phyloP scores from a whole-genome alignment of 768 basidiomycete genomes.

The Termitomyces sp. region DNA sequence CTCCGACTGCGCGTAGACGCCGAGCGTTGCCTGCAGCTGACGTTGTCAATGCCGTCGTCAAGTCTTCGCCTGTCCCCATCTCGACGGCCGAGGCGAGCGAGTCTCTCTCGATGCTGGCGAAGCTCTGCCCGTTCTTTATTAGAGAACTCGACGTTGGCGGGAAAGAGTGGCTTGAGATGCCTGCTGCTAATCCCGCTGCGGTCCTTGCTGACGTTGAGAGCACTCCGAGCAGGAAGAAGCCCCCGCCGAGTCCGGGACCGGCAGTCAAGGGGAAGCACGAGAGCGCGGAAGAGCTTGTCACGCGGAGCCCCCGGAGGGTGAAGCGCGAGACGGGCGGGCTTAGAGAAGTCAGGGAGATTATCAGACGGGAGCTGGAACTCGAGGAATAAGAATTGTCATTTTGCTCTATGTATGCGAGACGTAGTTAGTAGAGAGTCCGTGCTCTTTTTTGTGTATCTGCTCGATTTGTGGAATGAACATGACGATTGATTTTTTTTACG shows the following conservation, averaged over 20 bases:
- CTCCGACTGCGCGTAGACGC: conserved; percentile 60
- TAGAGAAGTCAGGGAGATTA: conserved; percentile 76
- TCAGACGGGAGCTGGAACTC: conserved; percentile 71
- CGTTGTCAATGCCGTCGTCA: conserved; percentile 63
- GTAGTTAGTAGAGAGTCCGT: conserved; percentile 1
- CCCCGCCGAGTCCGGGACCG: conserved; percentile 39
- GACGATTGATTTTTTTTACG: neutral
- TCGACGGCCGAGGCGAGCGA: conserved; percentile 75
- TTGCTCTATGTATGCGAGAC: conserved; percentile 26
- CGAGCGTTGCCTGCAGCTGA: conserved; percentile 64
- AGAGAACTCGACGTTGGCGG: conserved; percentile 55
- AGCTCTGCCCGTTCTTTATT: conserved; percentile 79
- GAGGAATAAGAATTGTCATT: conserved; percentile 36
- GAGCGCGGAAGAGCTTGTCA: conserved; percentile 55
- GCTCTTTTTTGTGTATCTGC: conserved; percentile 12
- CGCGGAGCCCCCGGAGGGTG: conserved; percentile 68
- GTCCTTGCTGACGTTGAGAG: conserved; percentile 18
- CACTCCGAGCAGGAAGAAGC: conserved; percentile 35
- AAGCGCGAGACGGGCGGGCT: conserved; percentile 69
- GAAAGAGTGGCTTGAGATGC: conserved; percentile 59
- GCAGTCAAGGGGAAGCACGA: conserved; percentile 43
- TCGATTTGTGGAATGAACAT: conserved; percentile 14
- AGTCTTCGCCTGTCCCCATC: conserved; percentile 78
- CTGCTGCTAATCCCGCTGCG: conserved; percentile 30
- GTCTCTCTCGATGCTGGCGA: conserved; percentile 59